Conservation (phyloP, 371 early-diverging fungal species). For the Blastocladiella emersonii region DNA sequence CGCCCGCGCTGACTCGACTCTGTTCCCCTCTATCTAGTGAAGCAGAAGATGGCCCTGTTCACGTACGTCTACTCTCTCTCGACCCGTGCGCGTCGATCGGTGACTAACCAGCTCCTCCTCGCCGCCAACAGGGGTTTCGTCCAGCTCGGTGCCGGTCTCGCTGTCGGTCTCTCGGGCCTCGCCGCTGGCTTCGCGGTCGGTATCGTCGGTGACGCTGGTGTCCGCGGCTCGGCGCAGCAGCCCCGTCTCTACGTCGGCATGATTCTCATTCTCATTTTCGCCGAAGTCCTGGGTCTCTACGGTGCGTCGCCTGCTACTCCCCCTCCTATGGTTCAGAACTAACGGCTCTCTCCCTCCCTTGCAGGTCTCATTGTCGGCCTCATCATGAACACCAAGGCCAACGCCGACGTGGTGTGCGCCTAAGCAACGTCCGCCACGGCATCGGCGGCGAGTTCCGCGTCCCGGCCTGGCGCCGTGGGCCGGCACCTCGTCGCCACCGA, state of each 20-base stretch:
- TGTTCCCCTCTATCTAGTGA: no score
- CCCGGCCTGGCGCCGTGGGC: no score
- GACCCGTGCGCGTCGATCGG: neutral
- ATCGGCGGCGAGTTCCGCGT: no score
- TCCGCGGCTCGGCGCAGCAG: slow-evolving; percentile 69
- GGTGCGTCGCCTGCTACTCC: slow-evolving; percentile 47
- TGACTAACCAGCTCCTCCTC: neutral
- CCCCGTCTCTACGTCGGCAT: slow-evolving; percentile 65
- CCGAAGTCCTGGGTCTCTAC: slow-evolving; percentile 83
- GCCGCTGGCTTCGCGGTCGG: slow-evolving; percentile 88
- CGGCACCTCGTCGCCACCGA: no score
- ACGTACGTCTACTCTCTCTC: slow-evolving; percentile 10
- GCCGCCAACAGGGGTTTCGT: slow-evolving; percentile 48
- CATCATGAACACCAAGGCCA: slow-evolving; percentile 60
- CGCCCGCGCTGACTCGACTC: neutral
- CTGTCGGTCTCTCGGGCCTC: slow-evolving; percentile 73
- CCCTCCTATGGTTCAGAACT: slow-evolving; percentile 7
- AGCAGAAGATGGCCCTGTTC: slow-evolving; percentile 43
- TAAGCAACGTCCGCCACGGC: no score
- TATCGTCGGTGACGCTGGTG: slow-evolving; percentile 78
- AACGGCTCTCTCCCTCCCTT: neutral
- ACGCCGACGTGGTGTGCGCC: slow-evolving; percentile 4
- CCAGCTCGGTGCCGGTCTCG: slow-evolving; percentile 69
- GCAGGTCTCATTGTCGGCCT: slow-evolving; percentile 35
- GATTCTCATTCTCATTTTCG: slow-evolving; percentile 83